phyloP scores from a whole-genome alignment of 2,329 filamentous ascomycete species.

The Xylaria sp. region DNA sequence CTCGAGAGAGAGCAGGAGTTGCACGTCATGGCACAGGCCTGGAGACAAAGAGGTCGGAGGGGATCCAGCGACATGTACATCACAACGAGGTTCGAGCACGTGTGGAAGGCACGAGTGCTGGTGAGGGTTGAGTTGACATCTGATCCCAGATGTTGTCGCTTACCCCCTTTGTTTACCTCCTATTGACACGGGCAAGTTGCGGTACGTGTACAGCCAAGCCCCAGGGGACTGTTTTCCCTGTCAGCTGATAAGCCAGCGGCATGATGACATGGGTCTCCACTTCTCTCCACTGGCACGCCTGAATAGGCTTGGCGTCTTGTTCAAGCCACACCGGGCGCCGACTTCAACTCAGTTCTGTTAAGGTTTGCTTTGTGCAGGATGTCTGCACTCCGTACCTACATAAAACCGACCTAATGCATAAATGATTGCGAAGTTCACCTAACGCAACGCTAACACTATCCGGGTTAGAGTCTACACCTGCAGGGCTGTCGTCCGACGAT shows the following conservation, averaged over 20 bases:
- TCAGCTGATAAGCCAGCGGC: slow-evolving; percentile 13
- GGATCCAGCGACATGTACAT: neutral
- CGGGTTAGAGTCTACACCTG: neutral
- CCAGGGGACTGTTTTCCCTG: neutral
- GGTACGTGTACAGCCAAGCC: neutral
- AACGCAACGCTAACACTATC: neutral
- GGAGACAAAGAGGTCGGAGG: slow-evolving; percentile 2
- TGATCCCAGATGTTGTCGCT: neutral
- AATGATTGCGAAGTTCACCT: neutral
- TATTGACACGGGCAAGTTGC: neutral
- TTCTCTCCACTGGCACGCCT: slow-evolving; percentile 2
- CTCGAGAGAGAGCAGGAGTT: neutral
- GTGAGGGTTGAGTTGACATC: neutral
- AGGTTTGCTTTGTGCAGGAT: too few relatives aligned
- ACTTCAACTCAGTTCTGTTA: neutral
- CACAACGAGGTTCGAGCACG: neutral
- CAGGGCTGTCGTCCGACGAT: neutral
- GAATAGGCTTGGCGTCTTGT: slow-evolving; percentile 5
- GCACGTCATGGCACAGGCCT: slow-evolving; percentile 9
- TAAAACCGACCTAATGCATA: neutral
- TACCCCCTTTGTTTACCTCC: neutral
- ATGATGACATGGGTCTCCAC: slow-evolving; percentile 2
- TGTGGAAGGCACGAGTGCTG: neutral
- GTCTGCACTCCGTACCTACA: neutral
- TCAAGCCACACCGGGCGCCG: neutral